Base-by-base conservation (phyloP, 192 early-diverging fungal genomes). In the Coemansia sp. region DNA sequence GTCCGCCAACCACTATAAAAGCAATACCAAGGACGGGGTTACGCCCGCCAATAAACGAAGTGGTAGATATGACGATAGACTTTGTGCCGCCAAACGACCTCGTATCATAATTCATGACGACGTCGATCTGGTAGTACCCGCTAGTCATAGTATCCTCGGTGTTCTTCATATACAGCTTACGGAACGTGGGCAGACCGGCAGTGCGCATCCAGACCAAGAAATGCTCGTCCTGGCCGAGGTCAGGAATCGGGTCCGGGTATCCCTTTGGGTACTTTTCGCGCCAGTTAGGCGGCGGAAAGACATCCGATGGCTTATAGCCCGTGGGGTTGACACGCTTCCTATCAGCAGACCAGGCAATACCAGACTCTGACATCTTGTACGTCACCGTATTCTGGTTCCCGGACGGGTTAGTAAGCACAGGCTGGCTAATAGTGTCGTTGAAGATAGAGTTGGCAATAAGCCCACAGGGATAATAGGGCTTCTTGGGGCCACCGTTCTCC, bases 191-290 rank as follows among this genome's bases (percentile, higher is more conserved):
- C 61, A 97, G 86, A 11, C 97, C 95, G 20, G 95, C 95, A 0
- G 93, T 94, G 41, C 97, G 88, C 96, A 99, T 97, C 98, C 98
- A 99, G 20, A 99, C 98, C 71, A 96, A 93, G 71, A 99, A 93
- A 50, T 91, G 89, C 82, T 97, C 90, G 85, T 93, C 85, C 10
- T 71, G 64, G 16, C 73, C 64, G 38, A 93, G 85, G 69, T 98
- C 79, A 27, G 90, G 87, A 39, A 89, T 81, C 31, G 43, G 41
- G 27, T 41, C 12, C 2, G 65, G 71, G 27, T 77, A 71, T 18
- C 82, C 87, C 60, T 86, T 75, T 8, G 88, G 85, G 67, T 87
- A 97, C 11, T 81, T 76, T 4, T 68, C 81, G 13, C 46, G 50
- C 98, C 98, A 99, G 72, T 91, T 88, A 33, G 96, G 95, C 64